Conservation (phyloP, 2,329 filamentous ascomycete genomes). For the Calonectria naviculata region DNA sequence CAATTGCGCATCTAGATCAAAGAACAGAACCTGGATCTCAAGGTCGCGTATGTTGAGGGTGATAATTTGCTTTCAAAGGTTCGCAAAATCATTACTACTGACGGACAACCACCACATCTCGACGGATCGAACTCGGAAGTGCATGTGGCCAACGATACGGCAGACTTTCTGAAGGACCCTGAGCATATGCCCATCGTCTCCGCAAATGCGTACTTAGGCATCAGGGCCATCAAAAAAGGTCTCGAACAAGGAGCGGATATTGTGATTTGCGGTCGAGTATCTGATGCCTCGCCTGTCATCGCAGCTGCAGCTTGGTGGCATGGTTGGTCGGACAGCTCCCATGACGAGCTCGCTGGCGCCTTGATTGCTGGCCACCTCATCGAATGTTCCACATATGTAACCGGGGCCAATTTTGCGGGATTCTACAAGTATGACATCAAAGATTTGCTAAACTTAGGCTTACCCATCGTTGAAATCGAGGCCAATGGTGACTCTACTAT, state of each 20-base stretch:
- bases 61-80: background rate
- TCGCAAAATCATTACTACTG: background rate
- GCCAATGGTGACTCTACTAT: background rate
- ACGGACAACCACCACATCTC: background rate
- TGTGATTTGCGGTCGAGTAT: slow-evolving; percentile 60
- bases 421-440: background rate
- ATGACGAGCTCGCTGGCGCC: slow-evolving; percentile 60
- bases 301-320: slow-evolving; percentile 68
- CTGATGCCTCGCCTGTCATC: slow-evolving; percentile 64
- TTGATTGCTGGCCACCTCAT: slow-evolving; percentile 59
- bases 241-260: slow-evolving; percentile 39
- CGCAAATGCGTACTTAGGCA: background rate
- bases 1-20: background rate
- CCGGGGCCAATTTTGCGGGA: slow-evolving; percentile 40
- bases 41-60: background rate
- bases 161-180: background rate
- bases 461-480: background rate
- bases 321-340: slow-evolving; percentile 51
- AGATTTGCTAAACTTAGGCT: background rate
- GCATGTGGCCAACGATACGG: background rate
- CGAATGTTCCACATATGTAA: background rate
- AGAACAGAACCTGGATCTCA: background rate
- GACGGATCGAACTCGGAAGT: background rate
- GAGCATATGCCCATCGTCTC: background rate
- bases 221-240: background rate